phyloP scores from a whole-genome alignment of 176 grass and related monocot genomes.

The Oryza nivara region DNA sequence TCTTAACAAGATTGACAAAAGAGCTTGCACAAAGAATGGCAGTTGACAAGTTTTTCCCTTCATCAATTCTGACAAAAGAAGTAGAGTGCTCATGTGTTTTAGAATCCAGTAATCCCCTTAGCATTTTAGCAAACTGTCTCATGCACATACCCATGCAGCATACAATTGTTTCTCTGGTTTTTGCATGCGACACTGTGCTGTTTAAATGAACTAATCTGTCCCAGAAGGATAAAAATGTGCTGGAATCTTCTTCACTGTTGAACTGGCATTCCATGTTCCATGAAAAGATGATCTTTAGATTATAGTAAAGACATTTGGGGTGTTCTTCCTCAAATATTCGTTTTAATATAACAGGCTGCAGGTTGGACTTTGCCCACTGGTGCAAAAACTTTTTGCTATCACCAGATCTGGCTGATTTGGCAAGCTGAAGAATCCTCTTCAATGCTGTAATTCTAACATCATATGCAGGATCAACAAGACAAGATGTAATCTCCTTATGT shows the following conservation, averaged over 20 bases:
- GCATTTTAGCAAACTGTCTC: conserved; percentile 68
- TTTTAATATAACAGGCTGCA: conserved; percentile 61
- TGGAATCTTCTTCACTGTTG: conserved; percentile 53
- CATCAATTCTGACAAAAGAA: conserved; percentile 37
- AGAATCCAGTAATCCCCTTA: conserved; percentile 42
- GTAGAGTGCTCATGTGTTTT: conserved; percentile 32
- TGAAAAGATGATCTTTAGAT: conserved; percentile 79
- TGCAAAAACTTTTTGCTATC: conserved; percentile 54
- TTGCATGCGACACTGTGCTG: conserved; percentile 57
- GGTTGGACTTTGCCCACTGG: conserved; percentile 68
- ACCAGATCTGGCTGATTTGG: conserved; percentile 55
- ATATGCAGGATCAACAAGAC: conserved; percentile 71
- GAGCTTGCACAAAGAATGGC: conserved; percentile 53
- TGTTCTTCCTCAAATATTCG: conserved; percentile 74
- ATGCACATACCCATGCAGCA: conserved; percentile 92
- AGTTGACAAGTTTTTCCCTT: conserved; percentile 42
- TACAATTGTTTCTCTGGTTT: conserved; percentile 81
- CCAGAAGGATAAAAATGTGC: conserved; percentile 68
- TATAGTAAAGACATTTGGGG: conserved; percentile 89
- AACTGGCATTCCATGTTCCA: conserved; percentile 66
- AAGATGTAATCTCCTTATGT: conserved; percentile 75
- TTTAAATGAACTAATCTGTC: conserved; percentile 83
- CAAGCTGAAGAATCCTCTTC: conserved; percentile 81
- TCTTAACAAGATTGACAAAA: conserved; percentile 75
- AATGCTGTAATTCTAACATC: conserved; percentile 85